A percentile compares a stretch with the other conserved stretches of the same genome.
These are phyloP conservation scores for Angophora floribunda DNA, from an alignment of 345 rosid genomes.

Conservation along the genomic window DNA sequence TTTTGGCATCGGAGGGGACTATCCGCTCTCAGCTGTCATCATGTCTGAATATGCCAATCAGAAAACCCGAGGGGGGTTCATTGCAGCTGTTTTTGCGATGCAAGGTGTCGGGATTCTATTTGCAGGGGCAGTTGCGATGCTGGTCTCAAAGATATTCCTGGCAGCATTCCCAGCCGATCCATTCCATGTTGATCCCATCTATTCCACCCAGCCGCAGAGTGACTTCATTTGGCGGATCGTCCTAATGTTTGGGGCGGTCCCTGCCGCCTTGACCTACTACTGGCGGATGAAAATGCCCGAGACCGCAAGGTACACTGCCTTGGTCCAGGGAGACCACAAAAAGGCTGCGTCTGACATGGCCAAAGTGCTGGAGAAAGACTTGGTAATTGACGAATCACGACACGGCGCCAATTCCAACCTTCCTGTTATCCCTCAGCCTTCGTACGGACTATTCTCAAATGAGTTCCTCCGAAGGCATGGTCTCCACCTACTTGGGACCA, in stretches of 20 bases:
- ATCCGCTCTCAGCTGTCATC: conserved; percentile 71
- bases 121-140: conserved; percentile 49
- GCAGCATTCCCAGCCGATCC: conserved; percentile 10
- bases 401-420: background rate
- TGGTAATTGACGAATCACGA: background rate
- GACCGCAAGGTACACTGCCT: conserved; percentile 68
- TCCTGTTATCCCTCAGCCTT: background rate
- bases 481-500: conserved; percentile 54
- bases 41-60: conserved; percentile 76
- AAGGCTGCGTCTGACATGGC: conserved; percentile 73
- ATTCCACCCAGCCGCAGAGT: conserved; percentile 49
- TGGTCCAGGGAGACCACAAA: conserved; percentile 46
- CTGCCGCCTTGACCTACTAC: conserved; percentile 63
- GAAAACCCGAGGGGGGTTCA: conserved; percentile 60
- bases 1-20: conserved; percentile 80
- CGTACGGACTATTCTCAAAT: conserved; percentile 28
- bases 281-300: conserved; percentile 87
- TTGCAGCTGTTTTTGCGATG: conserved; percentile 76
- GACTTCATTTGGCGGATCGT: conserved; percentile 68
- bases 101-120: conserved; percentile 63
- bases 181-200: conserved; percentile 1
- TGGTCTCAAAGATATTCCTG: conserved; percentile 38
- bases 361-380: conserved; percentile 30
- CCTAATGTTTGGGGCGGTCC: conserved; percentile 74
- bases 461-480: conserved; percentile 53